Evolutionary conservation across 1,284 basidiomycete genomes (phyloP).

Genomic region (Leucoagaricus sp.): DNA sequence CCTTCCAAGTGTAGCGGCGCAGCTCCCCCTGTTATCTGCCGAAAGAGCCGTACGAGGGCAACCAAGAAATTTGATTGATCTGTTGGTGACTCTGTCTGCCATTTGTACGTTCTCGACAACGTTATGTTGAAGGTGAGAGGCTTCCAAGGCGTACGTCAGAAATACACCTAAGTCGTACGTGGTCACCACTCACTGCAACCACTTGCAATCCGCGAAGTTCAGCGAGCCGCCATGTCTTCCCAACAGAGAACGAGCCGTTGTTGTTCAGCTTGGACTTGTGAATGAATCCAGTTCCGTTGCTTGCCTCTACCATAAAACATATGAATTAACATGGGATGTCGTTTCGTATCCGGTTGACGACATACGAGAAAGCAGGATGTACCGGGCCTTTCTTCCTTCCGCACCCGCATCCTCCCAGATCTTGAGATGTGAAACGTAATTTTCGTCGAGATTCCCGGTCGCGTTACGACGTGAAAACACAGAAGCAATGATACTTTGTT

Average conservation of each 20-base stretch:
- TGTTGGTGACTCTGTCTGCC: constrained; percentile 75
- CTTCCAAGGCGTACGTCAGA: constrained; percentile 36
- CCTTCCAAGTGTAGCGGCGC: constrained; percentile 56
- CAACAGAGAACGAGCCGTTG: constrained; percentile 95
- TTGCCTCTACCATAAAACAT: constrained; percentile 50
- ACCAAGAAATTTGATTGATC: constrained; percentile 79
- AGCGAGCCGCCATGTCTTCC: constrained; percentile 92
- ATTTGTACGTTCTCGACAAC: constrained; percentile 83
- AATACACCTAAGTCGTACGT: background rate
- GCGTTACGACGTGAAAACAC: constrained; percentile 78
- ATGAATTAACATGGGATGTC: background rate
- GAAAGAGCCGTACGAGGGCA: constrained; percentile 71
- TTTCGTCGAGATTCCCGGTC: constrained; percentile 66
- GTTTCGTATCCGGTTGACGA: constrained; percentile 24
- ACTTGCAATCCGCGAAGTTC: constrained; percentile 85
- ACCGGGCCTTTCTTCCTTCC: constrained; percentile 79
- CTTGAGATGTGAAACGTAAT: constrained; percentile 84
- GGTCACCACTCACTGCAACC: constrained; percentile 55
- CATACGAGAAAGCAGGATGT: constrained; percentile 86
- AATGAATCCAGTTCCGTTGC: constrained; percentile 69
- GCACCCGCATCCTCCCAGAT: constrained; percentile 80
- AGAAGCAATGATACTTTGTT: constrained; percentile 76
- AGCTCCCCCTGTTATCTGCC: constrained; percentile 53
- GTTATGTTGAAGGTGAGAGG: constrained; percentile 77
- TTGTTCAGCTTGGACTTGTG: constrained; percentile 98